A percentile compares a stretch with the other conserved stretches of the same genome.
Conservation (phyloP, 1,284 basidiomycete genomes). For the Ustilago curta region DNA sequence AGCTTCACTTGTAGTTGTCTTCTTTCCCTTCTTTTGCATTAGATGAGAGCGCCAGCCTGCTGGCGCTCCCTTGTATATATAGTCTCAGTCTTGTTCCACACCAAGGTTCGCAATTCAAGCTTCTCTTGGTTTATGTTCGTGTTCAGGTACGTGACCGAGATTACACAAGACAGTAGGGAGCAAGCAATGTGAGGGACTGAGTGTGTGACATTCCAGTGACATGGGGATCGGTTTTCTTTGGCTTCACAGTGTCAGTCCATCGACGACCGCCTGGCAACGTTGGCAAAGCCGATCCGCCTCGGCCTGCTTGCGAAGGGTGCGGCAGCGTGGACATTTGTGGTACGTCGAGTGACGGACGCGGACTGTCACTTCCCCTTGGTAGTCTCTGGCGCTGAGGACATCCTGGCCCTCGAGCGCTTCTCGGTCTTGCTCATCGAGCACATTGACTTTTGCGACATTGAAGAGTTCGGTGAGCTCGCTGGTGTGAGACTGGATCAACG, state of each 20-base stretch:
- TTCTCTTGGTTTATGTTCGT: no score
- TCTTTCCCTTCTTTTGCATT: no score
- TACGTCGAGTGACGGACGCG: constrained; percentile 38
- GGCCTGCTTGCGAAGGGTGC: constrained; percentile 36
- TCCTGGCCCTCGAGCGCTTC: not conserved
- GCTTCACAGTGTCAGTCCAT: constrained; percentile 4
- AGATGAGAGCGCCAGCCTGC: no score
- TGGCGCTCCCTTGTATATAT: no score
- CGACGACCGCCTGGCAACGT: constrained; percentile 38
- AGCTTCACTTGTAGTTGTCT: no score
- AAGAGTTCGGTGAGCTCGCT: constrained; percentile 51
- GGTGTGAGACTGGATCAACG: constrained; percentile 1
- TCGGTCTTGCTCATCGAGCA: constrained; percentile 17
- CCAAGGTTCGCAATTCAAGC: no score
- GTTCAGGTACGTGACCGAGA: no score
- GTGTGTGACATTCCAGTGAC: no score
- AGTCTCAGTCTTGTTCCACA: no score
- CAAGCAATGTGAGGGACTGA: no score
- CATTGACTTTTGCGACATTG: constrained; percentile 52
- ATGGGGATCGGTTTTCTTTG: no score
- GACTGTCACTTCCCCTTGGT: constrained; percentile 20
- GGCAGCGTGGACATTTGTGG: constrained; percentile 62
- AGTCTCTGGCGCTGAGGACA: constrained; percentile 1
- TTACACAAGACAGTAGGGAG: no score
- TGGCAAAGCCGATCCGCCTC: constrained; percentile 35